phyloP scores from a whole-genome alignment of 495 filamentous ascomycete species.

The Viridothelium virens region DNA sequence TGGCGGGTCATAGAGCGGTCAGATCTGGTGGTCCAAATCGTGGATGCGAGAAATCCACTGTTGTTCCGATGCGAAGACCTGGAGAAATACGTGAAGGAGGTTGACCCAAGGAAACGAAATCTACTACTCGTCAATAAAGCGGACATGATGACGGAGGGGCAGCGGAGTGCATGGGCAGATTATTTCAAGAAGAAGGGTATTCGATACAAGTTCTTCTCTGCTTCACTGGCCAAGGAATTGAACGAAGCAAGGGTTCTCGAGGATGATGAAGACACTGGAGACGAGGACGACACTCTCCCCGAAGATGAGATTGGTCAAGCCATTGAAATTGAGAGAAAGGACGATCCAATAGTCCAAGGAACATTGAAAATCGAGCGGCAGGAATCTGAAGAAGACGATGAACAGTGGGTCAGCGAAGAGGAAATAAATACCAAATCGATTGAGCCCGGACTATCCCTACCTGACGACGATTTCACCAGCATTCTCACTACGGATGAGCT shows the following conservation, averaged over 20 bases:
- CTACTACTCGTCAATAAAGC: slow-evolving; percentile 95
- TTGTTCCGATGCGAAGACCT: slow-evolving; percentile 92
- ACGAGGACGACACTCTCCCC: slow-evolving; percentile 24
- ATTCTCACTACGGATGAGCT: slow-evolving; percentile 90
- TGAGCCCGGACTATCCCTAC: slow-evolving; percentile 21
- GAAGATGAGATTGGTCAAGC: slow-evolving; percentile 28
- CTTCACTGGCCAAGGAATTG: slow-evolving; percentile 77
- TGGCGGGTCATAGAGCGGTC: slow-evolving; percentile 98
- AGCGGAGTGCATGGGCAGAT: slow-evolving; percentile 77
- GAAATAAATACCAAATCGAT: slow-evolving; percentile 29
- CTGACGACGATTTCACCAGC: slow-evolving; percentile 50
- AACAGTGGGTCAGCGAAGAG: slow-evolving; percentile 34
- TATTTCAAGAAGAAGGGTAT: slow-evolving; percentile 78
- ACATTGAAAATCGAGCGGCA: slow-evolving; percentile 26
- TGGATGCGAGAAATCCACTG: slow-evolving; percentile 91
- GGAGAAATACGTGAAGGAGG: slow-evolving; percentile 88
- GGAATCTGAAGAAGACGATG: slow-evolving; percentile 37
- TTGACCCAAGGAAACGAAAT: slow-evolving; percentile 81
- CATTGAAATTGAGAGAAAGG: slow-evolving; percentile 21
- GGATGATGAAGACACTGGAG: slow-evolving; percentile 38
- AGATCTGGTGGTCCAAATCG: slow-evolving; percentile 95
- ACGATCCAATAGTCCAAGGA: slow-evolving; percentile 18
- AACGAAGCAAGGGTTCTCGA: slow-evolving; percentile 58
- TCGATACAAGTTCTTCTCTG: slow-evolving; percentile 92
- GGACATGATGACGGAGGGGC: slow-evolving; percentile 92